These are phyloP conservation scores for Oemleria cerasiformis DNA, from an alignment of 306 rosid genomes.

Conservation along the genomic window DNA sequence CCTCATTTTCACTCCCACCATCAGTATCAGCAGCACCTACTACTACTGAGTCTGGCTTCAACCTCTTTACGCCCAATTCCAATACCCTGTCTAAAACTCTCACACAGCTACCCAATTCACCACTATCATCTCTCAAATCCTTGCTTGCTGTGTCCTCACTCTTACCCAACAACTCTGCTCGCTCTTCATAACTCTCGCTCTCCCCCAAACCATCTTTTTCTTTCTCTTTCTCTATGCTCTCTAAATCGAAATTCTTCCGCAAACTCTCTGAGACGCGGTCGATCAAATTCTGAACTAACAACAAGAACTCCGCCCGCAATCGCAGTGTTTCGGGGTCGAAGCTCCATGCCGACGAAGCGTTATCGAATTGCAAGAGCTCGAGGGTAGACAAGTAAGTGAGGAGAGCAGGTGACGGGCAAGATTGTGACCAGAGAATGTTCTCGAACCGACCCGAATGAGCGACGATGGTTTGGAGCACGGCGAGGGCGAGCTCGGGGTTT, in stretches of 20 bases:
- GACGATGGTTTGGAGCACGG: constrained; percentile 73
- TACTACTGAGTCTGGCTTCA: constrained; percentile 37
- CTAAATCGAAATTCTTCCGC: constrained; percentile 33
- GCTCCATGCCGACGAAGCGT: constrained; percentile 64
- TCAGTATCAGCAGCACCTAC: constrained; percentile 24
- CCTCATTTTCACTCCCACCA: constrained; percentile 21
- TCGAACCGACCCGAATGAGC: constrained; percentile 72
- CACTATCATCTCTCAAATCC: constrained; percentile 25
- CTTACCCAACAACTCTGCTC: constrained; percentile 21
- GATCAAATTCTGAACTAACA: constrained; percentile 71
- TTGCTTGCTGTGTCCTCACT: constrained; percentile 20
- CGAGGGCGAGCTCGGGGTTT: constrained; percentile 67
- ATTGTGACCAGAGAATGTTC: constrained; percentile 61
- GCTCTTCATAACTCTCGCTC: constrained; percentile 30
- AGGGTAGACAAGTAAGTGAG: constrained; percentile 71
- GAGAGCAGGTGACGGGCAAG: constrained; percentile 77
- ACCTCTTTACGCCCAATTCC: constrained; percentile 70
- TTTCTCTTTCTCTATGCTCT: constrained; percentile 33
- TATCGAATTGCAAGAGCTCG: constrained; percentile 68
- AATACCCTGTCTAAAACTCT: constrained; percentile 56
- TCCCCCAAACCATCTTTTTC: constrained; percentile 26
- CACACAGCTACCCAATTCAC: constrained; percentile 39
- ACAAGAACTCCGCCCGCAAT: constrained; percentile 71
- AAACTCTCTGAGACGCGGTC: constrained; percentile 43
- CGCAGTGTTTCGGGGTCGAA: constrained; percentile 72